Evolutionary conservation across 495 filamentous ascomycete genomes (phyloP), one percentile per base, ranked within the genome.

Genomic region (Penicillium silybi): DNA sequence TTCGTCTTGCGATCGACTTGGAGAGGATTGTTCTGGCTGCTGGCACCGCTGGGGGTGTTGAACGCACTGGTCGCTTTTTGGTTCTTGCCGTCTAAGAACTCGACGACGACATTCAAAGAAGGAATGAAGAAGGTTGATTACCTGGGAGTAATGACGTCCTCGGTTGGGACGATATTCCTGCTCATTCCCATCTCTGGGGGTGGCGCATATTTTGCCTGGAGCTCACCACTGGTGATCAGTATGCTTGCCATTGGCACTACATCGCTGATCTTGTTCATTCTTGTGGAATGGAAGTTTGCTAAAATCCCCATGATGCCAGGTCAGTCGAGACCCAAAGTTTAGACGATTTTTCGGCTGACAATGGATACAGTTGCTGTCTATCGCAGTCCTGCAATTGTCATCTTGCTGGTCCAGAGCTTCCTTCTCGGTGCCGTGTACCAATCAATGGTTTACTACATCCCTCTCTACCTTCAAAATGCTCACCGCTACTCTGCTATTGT

Each of bases 351-450:
- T 10, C 2, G 18, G 16, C 22, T 34, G 39, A 17, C 22, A 23
- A 45, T 23, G 62, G 68, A 80, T 39, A 39, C 37, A 39, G 66
- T 68, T 29, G 64, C 81, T 50, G 79, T 82, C 58, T 69, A 67
- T 47, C 80, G 72, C 45, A 67, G 58, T 8, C 67, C 76, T 6
- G 66, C 82, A 16, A 65, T 62, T 19, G 67, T 74, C 5, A 72
- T 84, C 7, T 65, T 83, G 42, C 59, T 77, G 16, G n/a, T 10
- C 2, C 81, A 85, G 49, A 79, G 73, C 54, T 81, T 82, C 50
- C 67, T 83, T 15, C 72, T 82, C 11, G 80, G 81, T 0, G 71
- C 74, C 8, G 75, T 77, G 18, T 84, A 81, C 48, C 80, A 82
- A 42, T 64, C 76, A 8, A 73, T 76, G 25, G 71, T 75, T 13